Percentiles rank a stretch among this genome's conserved stretches.
Conservation (phyloP, 208 protist species). For the Trypanosoma grayi region DNA sequence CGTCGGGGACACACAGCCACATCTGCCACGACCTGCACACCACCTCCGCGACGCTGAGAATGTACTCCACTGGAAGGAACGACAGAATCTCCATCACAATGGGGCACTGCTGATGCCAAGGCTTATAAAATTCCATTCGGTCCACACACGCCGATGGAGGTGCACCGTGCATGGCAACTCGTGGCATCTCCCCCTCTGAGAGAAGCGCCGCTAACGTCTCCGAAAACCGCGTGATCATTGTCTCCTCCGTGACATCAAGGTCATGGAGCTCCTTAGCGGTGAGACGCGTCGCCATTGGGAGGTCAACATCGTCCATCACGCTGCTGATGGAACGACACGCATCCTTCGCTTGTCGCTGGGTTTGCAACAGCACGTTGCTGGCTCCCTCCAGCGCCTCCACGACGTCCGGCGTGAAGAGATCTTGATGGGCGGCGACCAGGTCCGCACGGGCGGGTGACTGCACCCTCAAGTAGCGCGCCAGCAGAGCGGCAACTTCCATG, state of each 20-base stretch:
- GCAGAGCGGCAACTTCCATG: slow-evolving; percentile 21
- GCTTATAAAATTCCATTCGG: not conserved
- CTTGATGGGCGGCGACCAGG: slow-evolving; percentile 20
- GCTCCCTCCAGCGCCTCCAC: slow-evolving; percentile 43
- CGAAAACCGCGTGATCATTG: slow-evolving; percentile 47
- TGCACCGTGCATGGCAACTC: not conserved
- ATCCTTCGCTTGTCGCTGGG: slow-evolving; percentile 35
- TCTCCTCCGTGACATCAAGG: slow-evolving; percentile 32
- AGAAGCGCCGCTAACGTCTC: slow-evolving; percentile 28
- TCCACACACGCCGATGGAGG: not conserved
- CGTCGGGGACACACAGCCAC: slow-evolving; percentile 47
- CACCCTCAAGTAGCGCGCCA: slow-evolving; percentile 33
- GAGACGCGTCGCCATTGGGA: slow-evolving; percentile 31
- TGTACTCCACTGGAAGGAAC: slow-evolving; percentile 52
- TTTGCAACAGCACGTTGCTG: slow-evolving; percentile 22
- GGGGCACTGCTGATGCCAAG: slow-evolving; percentile 29
- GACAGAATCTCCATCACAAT: slow-evolving; percentile 63
- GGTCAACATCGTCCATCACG: slow-evolving; percentile 36
- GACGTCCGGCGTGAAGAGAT: slow-evolving; percentile 31
- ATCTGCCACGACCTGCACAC: slow-evolving; percentile 61
- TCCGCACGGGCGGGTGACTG: not conserved
- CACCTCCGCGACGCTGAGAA: slow-evolving; percentile 52
- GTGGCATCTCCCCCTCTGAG: not conserved
- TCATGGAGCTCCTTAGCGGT: slow-evolving; percentile 29
- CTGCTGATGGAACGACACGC: slow-evolving; percentile 42